Percentiles rank a stretch among this genome's conserved stretches.
phyloP scores from a whole-genome alignment of 306 rosid genomes.

The Quercus aquifolioides region DNA sequence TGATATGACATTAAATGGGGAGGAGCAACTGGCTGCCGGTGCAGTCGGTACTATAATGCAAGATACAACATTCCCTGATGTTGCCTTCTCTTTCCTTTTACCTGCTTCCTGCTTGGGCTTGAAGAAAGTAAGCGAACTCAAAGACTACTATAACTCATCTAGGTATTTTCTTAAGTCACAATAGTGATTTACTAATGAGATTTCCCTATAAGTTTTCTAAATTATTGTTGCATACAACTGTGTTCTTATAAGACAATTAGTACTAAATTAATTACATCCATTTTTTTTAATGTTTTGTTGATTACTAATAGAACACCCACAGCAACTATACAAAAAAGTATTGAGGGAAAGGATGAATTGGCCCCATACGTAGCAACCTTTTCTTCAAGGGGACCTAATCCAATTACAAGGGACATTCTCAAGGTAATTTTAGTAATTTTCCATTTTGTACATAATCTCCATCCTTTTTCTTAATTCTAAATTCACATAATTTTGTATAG shows the following conservation, averaged over 20 bases:
- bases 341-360: not conserved
- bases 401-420: conserved; percentile 28
- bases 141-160: conserved; percentile 8
- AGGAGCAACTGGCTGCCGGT: not conserved
- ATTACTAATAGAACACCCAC: conserved; percentile 11
- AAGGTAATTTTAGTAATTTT: conserved; percentile 21
- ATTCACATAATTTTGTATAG: not conserved
- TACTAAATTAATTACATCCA: not conserved
- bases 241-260: no score
- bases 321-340: conserved; percentile 32
- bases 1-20: not conserved
- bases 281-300: not conserved
- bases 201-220: no score
- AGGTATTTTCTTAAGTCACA: conserved; percentile 6
- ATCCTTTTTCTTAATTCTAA: no score
- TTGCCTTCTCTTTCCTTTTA: not conserved
- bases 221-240: no score
- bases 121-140: not conserved
- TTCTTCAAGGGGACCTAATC: conserved; percentile 39
- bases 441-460: no score
- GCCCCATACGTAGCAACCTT: conserved; percentile 32
- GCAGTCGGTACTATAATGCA: conserved; percentile 22
- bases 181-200: no score
- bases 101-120: conserved; percentile 16
- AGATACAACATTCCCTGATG: not conserved